Percentiles rank a stretch among this genome's conserved stretches.
Evolutionary conservation across 2,329 filamentous ascomycete genomes (phyloP).

Genomic region (Remersonia thermophila): DNA sequence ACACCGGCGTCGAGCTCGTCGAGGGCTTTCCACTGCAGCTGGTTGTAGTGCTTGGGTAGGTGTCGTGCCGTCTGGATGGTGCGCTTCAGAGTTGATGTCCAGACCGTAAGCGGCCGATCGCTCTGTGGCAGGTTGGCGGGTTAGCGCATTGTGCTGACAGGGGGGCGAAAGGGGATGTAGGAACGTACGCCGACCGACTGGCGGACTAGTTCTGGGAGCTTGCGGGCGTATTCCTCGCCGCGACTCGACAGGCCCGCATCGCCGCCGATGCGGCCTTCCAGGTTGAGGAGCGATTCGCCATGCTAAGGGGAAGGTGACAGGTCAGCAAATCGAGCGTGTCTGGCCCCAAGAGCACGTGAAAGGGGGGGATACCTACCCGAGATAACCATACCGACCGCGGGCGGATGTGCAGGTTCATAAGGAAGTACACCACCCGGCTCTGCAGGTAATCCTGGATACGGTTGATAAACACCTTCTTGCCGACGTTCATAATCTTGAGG

Average conservation of each 20-base stretch:
- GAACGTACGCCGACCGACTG: constrained; percentile 70
- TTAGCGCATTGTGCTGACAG: constrained; percentile 1
- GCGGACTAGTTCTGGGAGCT: constrained; percentile 71
- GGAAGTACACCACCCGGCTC: constrained; percentile 91
- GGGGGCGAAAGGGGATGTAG: neutral
- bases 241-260: constrained; percentile 78
- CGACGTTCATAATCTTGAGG: constrained; percentile 93
- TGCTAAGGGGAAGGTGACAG: constrained; percentile 48
- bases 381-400: constrained; percentile 95
- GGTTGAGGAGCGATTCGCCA: constrained; percentile 86
- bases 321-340: neutral
- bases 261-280: constrained; percentile 82
- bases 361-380: constrained; percentile 47
- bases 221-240: constrained; percentile 75
- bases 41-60: constrained; percentile 72
- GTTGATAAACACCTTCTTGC: constrained; percentile 95
- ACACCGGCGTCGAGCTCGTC: constrained; percentile 95
- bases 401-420: constrained; percentile 97
- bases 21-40: constrained; percentile 95
- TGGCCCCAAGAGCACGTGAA: too few relatives aligned
- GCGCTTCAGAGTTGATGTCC: constrained; percentile 55
- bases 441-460: constrained; percentile 94
- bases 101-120: constrained; percentile 48
- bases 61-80: constrained; percentile 86
- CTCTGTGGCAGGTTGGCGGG: constrained; percentile 30